These are phyloP conservation scores for Tylopilus subfusipes DNA, from an alignment of 768 basidiomycete genomes.

Conservation along the genomic window DNA sequence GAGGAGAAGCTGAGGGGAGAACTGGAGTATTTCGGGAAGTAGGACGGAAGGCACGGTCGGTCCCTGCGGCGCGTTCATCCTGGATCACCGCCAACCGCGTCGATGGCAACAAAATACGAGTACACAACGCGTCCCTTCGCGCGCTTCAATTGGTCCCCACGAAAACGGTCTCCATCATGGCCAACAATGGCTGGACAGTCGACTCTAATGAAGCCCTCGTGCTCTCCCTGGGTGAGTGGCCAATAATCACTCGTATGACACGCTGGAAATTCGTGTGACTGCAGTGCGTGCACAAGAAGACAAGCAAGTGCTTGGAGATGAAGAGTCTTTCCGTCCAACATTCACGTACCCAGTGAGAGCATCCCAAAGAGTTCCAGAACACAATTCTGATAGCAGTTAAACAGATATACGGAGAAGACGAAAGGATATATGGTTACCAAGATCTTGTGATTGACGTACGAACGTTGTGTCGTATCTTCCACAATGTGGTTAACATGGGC, in stretches of 20 bases:
- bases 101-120: constrained; percentile 13
- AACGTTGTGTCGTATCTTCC: constrained; percentile 4
- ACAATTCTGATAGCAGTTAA: constrained; percentile 1
- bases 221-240: constrained; percentile 63
- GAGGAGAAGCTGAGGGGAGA: constrained; percentile 78
- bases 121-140: constrained; percentile 27
- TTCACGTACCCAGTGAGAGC: constrained; percentile 92
- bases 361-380: not conserved
- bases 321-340: constrained; percentile 73
- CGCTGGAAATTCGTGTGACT: not conserved
- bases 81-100: constrained; percentile 6
- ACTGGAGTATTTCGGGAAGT: constrained; percentile 62
- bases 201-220: constrained; percentile 75
- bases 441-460: constrained; percentile 80
- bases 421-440: constrained; percentile 93
- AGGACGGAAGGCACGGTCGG: constrained; percentile 26
- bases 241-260: not conserved
- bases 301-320: constrained; percentile 49
- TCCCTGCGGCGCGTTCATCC: constrained; percentile 25
- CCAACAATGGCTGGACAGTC: constrained; percentile 60
- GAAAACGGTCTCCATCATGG: constrained; percentile 13
- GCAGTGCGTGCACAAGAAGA: constrained; percentile 72
- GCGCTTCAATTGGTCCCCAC: not conserved
- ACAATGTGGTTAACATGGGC: constrained; percentile 1
- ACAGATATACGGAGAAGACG: constrained; percentile 93